Base-by-base conservation (phyloP, 345 rosid species). In the Lenwebbia sp. region DNA sequence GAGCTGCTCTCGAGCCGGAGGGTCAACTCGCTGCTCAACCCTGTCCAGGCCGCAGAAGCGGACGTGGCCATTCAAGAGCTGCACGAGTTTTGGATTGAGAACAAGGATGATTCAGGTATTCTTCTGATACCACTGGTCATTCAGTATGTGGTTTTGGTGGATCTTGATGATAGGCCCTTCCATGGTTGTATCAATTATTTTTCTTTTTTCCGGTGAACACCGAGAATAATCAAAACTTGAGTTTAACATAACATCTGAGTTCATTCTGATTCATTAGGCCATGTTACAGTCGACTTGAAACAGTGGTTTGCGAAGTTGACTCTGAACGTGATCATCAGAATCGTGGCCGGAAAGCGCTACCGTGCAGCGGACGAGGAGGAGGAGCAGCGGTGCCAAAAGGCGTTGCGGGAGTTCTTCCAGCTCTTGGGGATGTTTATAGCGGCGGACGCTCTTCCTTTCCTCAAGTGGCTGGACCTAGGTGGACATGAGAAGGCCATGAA, bases 311-410 rank as follows among this genome's bases (percentile, higher is more conserved):
- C 85, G 4, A 86, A 90, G 50, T 53, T 89, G 76, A 83, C 82
- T 13, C 51, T 87, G 54, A 90, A 90, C 33, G 83, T 91, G 76
- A 75, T 85, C 23, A 52, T 88, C 6, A 87, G 89, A 76, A 83
- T 89, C 86, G 74, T 91, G 26, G 92, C 89, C 1, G 91, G 92
- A 17, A 92, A 86, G 88, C 87, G 90, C 41, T 88, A 83, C 54
- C 60, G 54, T 12, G 90, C 87, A 6, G 82, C 57, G 21, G 88
- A 82, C 14, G 81, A 88, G 84, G 82, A 56, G 3, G 84, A 86
- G 86, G 90, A 85, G 3, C 53, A 87, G 26, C 76, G 84, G 52
- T 83, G 85, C 82, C 74, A 50, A 76, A 84, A 65, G 82, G 87
- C 55, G 57, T 7, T 90, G 37, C 62, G 84, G 58, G 86, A 83